A percentile compares a stretch with the other conserved stretches of the same genome.
These are phyloP conservation scores for Ascomycota sp. DNA, from an alignment of 2,329 filamentous ascomycete genomes.

Conservation along the genomic window DNA sequence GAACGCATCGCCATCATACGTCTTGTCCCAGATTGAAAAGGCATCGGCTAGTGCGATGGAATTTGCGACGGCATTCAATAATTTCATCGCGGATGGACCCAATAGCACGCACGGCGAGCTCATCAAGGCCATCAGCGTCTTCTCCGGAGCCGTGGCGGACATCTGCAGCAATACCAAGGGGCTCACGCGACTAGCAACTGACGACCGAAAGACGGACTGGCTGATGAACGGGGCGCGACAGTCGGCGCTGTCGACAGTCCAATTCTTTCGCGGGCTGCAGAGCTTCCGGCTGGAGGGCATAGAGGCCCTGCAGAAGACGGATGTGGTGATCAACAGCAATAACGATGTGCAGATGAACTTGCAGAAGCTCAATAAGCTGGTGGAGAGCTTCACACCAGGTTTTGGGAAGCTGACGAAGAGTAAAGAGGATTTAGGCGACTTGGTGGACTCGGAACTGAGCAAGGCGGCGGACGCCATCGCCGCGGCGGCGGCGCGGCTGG, in stretches of 20 bases:
- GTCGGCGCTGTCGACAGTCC: constrained; percentile 70
- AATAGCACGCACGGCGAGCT: constrained; percentile 78
- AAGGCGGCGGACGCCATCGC: constrained; percentile 93
- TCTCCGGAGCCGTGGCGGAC: constrained; percentile 77
- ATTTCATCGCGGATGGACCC: constrained; percentile 91
- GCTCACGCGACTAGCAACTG: constrained; percentile 74
- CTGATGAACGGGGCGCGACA: constrained; percentile 66
- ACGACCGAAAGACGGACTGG: constrained; percentile 84
- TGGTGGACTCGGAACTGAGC: constrained; percentile 78
- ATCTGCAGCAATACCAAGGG: constrained; percentile 95
- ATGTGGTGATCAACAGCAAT: constrained; percentile 94
- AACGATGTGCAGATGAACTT: constrained; percentile 89
- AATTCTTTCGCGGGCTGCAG: constrained; percentile 86
- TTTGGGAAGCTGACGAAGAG: constrained; percentile 60
- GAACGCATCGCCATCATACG: constrained; percentile 84
- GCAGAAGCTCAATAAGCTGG: constrained; percentile 81
- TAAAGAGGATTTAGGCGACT: constrained; percentile 74
- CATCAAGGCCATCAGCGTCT: constrained; percentile 80
- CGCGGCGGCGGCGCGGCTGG: constrained; percentile 70
- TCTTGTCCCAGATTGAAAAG: constrained; percentile 93
- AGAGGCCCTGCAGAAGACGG: constrained; percentile 79
- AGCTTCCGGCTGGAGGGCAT: constrained; percentile 86
- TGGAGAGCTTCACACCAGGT: constrained; percentile 78
- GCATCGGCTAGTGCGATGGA: constrained; percentile 86
- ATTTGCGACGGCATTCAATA: constrained; percentile 95